These are phyloP conservation scores for Phyllosticta citriasiana DNA, from an alignment of 2,329 filamentous ascomycete species.

Conservation along the genomic window DNA sequence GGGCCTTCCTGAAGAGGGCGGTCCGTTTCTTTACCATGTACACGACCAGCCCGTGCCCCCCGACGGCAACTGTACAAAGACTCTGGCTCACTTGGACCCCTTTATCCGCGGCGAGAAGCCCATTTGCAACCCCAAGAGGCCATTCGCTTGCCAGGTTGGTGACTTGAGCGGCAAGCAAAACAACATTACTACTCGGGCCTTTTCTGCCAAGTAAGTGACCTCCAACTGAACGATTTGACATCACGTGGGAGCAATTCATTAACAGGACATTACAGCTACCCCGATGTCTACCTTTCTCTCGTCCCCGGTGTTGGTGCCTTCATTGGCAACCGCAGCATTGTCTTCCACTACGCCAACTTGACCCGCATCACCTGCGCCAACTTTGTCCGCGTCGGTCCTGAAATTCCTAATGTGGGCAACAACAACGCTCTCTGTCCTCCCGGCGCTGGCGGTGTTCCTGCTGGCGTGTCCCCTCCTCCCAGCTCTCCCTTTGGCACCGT, in stretches of 20 bases:
- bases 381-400: constrained; percentile 24
- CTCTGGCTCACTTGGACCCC: constrained; percentile 34
- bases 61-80: constrained; percentile 34
- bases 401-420: neutral
- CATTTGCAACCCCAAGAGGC: constrained; percentile 26
- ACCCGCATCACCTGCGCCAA: constrained; percentile 49
- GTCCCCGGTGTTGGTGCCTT: constrained; percentile 32
- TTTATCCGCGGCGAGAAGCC: constrained; percentile 31
- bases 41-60: constrained; percentile 32
- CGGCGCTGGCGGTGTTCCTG: neutral
- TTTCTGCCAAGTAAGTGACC: constrained; percentile 19
- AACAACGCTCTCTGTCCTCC: neutral
- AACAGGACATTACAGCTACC: constrained; percentile 27
- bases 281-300: constrained; percentile 42
- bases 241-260: neutral
- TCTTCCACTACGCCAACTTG: constrained; percentile 44
- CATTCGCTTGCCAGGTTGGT: constrained; percentile 34
- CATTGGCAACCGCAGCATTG: constrained; percentile 45
- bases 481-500: neutral
- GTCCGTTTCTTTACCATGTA: constrained; percentile 39
- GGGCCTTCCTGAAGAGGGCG: constrained; percentile 31
- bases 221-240: neutral
- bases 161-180: constrained; percentile 38
- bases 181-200: constrained; percentile 23
- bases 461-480: neutral